Conservation (phyloP, 441 rosid species). For the Gossypium davidsonii region DNA sequence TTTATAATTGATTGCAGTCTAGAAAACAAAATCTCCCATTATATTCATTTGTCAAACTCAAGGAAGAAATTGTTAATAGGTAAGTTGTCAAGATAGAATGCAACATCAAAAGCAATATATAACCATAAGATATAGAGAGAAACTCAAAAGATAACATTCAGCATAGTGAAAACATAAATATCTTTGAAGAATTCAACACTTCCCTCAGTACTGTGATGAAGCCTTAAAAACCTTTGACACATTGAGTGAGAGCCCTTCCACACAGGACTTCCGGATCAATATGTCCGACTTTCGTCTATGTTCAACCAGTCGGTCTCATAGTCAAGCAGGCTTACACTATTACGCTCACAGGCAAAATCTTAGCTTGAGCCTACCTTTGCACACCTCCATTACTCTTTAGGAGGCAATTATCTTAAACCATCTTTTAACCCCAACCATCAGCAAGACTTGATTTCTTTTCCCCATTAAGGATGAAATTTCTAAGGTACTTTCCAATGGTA, state of each 20-base stretch:
- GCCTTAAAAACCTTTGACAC: neutral
- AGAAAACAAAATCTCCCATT: neutral
- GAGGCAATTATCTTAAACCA: neutral
- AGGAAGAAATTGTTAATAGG: neutral
- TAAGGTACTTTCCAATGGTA: neutral
- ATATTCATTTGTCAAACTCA: neutral
- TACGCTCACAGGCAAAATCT: slow-evolving; percentile 18
- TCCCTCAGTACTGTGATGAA: neutral
- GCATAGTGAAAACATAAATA: neutral
- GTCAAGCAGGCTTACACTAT: slow-evolving; percentile 16
- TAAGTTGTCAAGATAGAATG: neutral
- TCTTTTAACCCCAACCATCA: neutral
- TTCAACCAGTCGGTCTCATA: slow-evolving; percentile 17
- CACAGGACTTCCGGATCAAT: neutral
- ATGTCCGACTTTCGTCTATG: neutral
- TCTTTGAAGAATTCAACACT: neutral
- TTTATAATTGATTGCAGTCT: neutral
- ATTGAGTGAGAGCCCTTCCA: neutral
- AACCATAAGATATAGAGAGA: neutral
- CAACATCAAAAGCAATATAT: neutral
- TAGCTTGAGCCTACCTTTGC: slow-evolving; percentile 14
- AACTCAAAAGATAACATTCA: neutral
- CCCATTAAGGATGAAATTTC: neutral
- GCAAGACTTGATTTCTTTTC: neutral
- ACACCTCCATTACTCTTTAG: neutral